Evolutionary conservation across 306 rosid genomes (phyloP).

Genomic region (Sicyos baderoa): DNA sequence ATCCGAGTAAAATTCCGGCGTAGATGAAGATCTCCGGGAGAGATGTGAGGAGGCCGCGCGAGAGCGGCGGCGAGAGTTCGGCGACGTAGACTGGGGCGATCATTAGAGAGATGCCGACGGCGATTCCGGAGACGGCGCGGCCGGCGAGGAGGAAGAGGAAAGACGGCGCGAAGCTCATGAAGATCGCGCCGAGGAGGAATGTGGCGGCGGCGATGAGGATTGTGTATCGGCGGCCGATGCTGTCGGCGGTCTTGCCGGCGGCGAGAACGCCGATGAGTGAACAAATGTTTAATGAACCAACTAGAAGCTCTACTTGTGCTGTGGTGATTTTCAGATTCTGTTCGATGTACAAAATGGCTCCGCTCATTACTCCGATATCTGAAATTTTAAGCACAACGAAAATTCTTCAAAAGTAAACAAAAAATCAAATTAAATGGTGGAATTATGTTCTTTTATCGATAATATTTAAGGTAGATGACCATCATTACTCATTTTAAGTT

Average conservation of each 20-base stretch:
- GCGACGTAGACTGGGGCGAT: constrained; percentile 70
- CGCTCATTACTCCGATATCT: constrained; percentile 48
- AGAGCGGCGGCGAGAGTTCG: constrained; percentile 54
- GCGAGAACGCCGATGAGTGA: constrained; percentile 34
- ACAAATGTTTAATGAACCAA: constrained; percentile 36
- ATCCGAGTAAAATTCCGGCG: constrained; percentile 58
- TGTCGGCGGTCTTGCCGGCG: constrained; percentile 33
- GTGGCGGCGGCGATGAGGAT: constrained; percentile 40
- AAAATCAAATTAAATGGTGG: too few relatives aligned
- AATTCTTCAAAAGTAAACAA: neutral
- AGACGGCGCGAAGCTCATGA: constrained; percentile 67
- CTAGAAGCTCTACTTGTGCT: constrained; percentile 28
- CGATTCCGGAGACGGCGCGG: constrained; percentile 55
- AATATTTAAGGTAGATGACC: too few relatives aligned
- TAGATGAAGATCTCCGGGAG: constrained; percentile 84
- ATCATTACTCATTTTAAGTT: too few relatives aligned
- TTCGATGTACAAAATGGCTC: constrained; percentile 32
- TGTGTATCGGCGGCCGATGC: constrained; percentile 38
- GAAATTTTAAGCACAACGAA: neutral
- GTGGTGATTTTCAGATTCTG: constrained; percentile 29
- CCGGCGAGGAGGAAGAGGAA: constrained; percentile 45
- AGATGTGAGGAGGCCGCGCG: constrained; percentile 73
- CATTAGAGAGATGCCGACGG: constrained; percentile 69
- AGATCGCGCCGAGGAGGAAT: constrained; percentile 50
- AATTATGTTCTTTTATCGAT: too few relatives aligned